Evolutionary conservation across 23 red algal species (phyloP), one percentile per base, ranked within the genome.

Genomic region (Gracilaria gracilis): DNA sequence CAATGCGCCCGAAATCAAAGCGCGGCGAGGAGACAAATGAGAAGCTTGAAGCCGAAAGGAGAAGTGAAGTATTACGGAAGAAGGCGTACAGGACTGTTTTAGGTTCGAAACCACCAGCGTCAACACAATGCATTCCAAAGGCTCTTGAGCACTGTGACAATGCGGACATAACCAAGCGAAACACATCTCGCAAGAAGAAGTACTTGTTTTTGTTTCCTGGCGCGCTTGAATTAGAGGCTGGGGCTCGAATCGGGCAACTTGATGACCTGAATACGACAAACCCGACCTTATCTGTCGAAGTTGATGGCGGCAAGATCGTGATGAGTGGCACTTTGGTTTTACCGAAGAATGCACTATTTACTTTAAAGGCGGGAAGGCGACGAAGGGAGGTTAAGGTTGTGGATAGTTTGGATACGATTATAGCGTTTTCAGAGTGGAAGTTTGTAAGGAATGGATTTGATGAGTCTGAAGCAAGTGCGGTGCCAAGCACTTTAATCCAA

Each of bases 121-220:
- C 31, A 4, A 6, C 50, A 31, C 69, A 8, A 12, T 42, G n/a
- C 85, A 46, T 88, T 24, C 75, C 83, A 11, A 46, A 20, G 19
- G 72, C 69, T 0, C 77, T 94, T 13, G 32, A 20, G 11, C 71
- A 42, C 17, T 53, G 82, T 55, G 92, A 94, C 50, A 74, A 74
- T 14, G 82, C 82, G 11, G 92, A 94, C 40, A 94, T 94, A 17
- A 75, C 85, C 9, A 94, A 94, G 62, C 67, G 82, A 13, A 88
- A 87, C 23, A 40, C 84, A 12, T 50, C 51, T 20, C 64, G 82
- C 24, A 87, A 83, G 65, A 82, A 82, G 37, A 80, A 83, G 44
- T 94, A 88, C 39, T 37, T 94, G 7, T 83, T 94, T n/a, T 21
- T 87, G 36, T 88, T 94, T 46, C 92, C 92, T 19, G 92, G 92